Base-by-base conservation (phyloP, 78 protist species). In the Fonticula alba region DNA sequence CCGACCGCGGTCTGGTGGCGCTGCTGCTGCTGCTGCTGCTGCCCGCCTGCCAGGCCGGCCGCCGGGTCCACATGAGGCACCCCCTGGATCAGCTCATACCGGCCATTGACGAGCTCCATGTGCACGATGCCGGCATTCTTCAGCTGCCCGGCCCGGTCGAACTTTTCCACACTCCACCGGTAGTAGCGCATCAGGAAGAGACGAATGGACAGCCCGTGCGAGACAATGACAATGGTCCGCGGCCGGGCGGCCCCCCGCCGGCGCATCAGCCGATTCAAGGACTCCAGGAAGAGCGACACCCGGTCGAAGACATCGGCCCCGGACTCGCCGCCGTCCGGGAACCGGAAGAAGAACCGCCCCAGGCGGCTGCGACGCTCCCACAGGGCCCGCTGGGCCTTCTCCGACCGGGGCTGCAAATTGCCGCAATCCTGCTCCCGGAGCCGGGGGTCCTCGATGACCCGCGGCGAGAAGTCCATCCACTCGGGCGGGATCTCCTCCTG, bases 401-500 rank as follows among this genome's bases (percentile, higher is more conserved):
- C 59, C 0, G 24, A 15, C 0, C n/a, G 22, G 19, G 0, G 35
- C 59, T 77, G 82, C 46, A 72, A 57, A 41, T 80, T 77, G 33
- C 85, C 82, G n/a, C 71, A 77, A 2, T 80, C 81, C 55, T 78
- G 85, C 71, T 80, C 85, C 27, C 82, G 60, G 51, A 80, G 7
- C 20, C 85, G 43, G 40, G 82, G 82, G 27, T 80, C 85, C 13
- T 68, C 71, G 26, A n/a, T n/a, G n/a, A n/a, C n/a, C n/a, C n/a
- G n/a, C n/a, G n/a, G n/a, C n/a, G n/a, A n/a, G n/a, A n/a, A n/a
- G n/a, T n/a, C n/a, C n/a, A n/a, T n/a, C n/a, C n/a, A n/a, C n/a
- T n/a, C n/a, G n/a, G n/a, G n/a, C n/a, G n/a, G n/a, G n/a, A 46
- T 14, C 37, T 66, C 36, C 32, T 1, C 57, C 3, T 47, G 4